Evolutionary conservation across 768 basidiomycete species (phyloP).

Genomic region (Leucosporidium scottii): DNA sequence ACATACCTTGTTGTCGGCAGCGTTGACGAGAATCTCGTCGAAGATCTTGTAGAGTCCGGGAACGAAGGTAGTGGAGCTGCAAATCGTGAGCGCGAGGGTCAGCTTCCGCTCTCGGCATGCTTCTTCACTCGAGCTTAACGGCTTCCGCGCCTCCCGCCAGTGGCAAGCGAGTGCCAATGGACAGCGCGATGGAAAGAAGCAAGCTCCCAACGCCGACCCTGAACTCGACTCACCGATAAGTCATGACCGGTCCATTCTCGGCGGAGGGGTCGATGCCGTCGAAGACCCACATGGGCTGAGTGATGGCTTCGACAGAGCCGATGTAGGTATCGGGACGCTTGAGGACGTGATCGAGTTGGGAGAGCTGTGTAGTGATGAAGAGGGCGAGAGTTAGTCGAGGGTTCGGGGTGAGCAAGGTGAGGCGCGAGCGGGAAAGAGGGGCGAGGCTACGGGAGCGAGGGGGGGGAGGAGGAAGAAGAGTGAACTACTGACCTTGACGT

Average conservation of each 20-base stretch:
- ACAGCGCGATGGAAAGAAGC: not conserved
- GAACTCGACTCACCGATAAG: slow-evolving; percentile 51
- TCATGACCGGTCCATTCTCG: slow-evolving; percentile 48
- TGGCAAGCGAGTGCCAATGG: not conserved
- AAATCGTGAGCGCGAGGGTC: no score
- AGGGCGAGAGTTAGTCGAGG: slow-evolving; percentile 7
- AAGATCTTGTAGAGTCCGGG: slow-evolving; percentile 99
- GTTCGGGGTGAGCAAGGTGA: not conserved
- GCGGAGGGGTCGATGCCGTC: slow-evolving; percentile 54
- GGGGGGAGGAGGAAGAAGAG: not conserved
- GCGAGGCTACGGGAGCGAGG: not conserved
- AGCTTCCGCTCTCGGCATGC: no score
- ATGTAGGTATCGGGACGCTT: slow-evolving; percentile 92
- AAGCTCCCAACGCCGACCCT: slow-evolving; percentile 36
- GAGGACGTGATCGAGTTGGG: slow-evolving; percentile 89
- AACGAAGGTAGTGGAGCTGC: slow-evolving; percentile 61
- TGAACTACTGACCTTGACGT: slow-evolving; percentile 23
- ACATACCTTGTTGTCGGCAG: slow-evolving; percentile 94
- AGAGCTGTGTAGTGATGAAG: slow-evolving; percentile 52
- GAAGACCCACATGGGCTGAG: slow-evolving; percentile 87
- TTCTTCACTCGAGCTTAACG: no score
- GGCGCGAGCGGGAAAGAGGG: no score
- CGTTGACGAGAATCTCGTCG: slow-evolving; percentile 97
- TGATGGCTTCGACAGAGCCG: slow-evolving; percentile 84
- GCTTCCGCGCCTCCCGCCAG: no score